These are phyloP conservation scores for Solanum lignicaule DNA, from an alignment of 257 asterid genomes.

Conservation along the genomic window DNA sequence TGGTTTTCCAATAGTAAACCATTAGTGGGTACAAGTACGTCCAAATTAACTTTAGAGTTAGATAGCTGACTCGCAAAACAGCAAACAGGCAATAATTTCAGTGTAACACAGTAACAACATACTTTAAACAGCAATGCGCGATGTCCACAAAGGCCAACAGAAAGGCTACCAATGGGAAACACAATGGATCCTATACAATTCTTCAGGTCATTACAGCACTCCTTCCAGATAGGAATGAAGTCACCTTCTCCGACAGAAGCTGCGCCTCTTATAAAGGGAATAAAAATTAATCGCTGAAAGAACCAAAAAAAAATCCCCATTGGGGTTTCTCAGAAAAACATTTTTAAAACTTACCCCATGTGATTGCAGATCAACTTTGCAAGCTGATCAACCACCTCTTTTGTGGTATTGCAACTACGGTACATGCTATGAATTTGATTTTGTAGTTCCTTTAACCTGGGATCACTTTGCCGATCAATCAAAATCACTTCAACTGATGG, in stretches of 20 bases:
- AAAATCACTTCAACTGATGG: conserved; percentile 70
- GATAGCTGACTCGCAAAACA: not conserved
- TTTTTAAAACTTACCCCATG: conserved; percentile 69
- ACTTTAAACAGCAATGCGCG: conserved; percentile 84
- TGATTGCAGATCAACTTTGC: conserved; percentile 85
- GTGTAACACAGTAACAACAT: not conserved
- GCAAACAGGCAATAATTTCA: not conserved
- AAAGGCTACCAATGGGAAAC: conserved; percentile 73
- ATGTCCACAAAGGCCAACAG: conserved; percentile 74
- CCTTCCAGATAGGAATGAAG: conserved; percentile 61
- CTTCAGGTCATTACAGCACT: conserved; percentile 66
- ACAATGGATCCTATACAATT: conserved; percentile 74
- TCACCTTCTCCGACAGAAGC: conserved; percentile 55
- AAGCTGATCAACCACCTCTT: conserved; percentile 81
- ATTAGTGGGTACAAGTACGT: not conserved
- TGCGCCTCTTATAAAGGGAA: conserved; percentile 48
- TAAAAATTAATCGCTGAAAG: conserved; percentile 15
- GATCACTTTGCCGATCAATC: conserved; percentile 63
- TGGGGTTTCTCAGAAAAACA: conserved; percentile 5
- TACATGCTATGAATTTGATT: conserved; percentile 47
- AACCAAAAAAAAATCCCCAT: not conserved
- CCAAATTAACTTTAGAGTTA: not conserved
- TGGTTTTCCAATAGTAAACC: not conserved
- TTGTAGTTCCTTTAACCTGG: conserved; percentile 74
- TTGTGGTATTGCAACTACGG: conserved; percentile 43